Percentiles rank a stretch among this genome's conserved stretches.
Evolutionary conservation across 768 basidiomycete genomes (phyloP).

Genomic region (Filobasidium floriforme): DNA sequence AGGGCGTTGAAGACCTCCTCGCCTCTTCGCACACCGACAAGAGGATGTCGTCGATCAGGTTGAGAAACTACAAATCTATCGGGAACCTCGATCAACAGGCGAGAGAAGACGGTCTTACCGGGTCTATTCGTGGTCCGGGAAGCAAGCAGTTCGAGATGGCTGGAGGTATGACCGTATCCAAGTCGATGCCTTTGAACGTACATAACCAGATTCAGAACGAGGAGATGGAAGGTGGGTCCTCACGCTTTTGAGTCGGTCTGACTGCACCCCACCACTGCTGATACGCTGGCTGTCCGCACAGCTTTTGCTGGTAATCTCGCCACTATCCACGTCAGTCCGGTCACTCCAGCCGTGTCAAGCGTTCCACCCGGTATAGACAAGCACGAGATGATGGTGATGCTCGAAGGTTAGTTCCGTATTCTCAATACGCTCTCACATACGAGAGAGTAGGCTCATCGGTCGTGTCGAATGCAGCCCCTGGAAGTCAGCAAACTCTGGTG

Average conservation of each 20-base stretch:
- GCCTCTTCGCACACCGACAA: background rate
- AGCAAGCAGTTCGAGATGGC: background rate
- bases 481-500: background rate
- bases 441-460: background rate
- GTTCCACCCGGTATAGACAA: background rate
- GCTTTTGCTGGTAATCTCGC: background rate
- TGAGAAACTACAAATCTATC: slow-evolving; percentile 6
- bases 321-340: background rate
- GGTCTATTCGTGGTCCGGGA: no score
- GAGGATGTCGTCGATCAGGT: slow-evolving; percentile 5
- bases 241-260: background rate
- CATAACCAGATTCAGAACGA: background rate
- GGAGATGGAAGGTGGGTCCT: background rate
- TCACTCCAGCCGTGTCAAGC: background rate
- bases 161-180: background rate
- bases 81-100: slow-evolving; percentile 1
- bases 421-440: background rate
- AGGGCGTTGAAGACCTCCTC: background rate
- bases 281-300: background rate
- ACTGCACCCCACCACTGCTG: background rate
- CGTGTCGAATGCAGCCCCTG: background rate
- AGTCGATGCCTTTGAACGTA: slow-evolving; percentile 2
- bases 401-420: background rate
- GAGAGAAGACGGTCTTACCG: background rate
- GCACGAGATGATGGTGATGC: background rate